phyloP scores from a whole-genome alignment of 129 eudicot species.

The Artemisia argyi region DNA sequence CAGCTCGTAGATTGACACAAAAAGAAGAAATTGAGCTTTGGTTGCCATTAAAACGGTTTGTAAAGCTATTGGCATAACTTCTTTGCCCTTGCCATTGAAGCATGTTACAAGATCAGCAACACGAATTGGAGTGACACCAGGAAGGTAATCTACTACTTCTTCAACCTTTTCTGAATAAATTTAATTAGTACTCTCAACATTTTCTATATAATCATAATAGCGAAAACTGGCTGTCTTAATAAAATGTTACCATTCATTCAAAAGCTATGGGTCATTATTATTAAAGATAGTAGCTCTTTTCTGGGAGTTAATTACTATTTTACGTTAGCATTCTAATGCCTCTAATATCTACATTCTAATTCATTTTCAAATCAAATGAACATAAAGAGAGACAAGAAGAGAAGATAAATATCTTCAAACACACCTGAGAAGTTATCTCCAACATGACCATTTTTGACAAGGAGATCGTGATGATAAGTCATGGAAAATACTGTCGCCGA shows the following conservation, averaged over 20 bases:
- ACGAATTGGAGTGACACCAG: constrained; percentile 55
- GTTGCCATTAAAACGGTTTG: constrained; percentile 28
- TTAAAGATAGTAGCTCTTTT: too few species aligned
- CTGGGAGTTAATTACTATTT: too few species aligned
- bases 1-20: constrained; percentile 47
- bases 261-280: too few species aligned
- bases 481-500: constrained; percentile 50
- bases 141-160: constrained; percentile 49
- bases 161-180: constrained; percentile 39
- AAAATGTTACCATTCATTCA: too few species aligned
- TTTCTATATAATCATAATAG: too few species aligned
- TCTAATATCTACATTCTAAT: too few species aligned
- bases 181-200: neutral
- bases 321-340: too few species aligned
- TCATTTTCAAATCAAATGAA: too few species aligned
- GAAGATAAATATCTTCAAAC: neutral
- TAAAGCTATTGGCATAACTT: constrained; percentile 11
- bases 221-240: too few species aligned
- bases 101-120: constrained; percentile 49
- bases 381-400: too few species aligned
- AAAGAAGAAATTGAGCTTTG: constrained; percentile 47
- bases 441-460: constrained; percentile 44
- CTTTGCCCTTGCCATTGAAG: constrained; percentile 39
- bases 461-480: constrained; percentile 42
- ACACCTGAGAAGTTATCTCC: constrained; percentile 39